phyloP scores from a whole-genome alignment of 2,329 filamentous ascomycete genomes.

The Cordyceps fumosorosea region DNA sequence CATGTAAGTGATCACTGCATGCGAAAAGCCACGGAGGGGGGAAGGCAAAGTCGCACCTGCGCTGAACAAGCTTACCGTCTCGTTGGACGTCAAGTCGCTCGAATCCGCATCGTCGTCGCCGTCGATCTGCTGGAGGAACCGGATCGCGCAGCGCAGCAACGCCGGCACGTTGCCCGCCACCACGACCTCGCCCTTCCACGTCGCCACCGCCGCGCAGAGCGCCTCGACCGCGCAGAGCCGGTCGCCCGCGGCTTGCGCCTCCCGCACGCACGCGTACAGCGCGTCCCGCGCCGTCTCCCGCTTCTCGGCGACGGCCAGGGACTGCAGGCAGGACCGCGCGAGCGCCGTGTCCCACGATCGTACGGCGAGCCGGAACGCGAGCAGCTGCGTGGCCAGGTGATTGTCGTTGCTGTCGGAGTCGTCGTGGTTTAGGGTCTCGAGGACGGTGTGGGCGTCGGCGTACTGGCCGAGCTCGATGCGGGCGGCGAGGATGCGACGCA shows the following conservation, averaged over 20 bases:
- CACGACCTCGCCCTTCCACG: constrained; percentile 15
- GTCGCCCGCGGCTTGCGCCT: constrained; percentile 62
- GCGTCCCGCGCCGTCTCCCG: constrained; percentile 45
- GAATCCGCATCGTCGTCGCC: constrained; percentile 24
- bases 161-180: constrained; percentile 28
- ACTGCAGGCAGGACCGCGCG: constrained; percentile 58
- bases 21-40: neutral
- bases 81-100: neutral
- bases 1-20: neutral
- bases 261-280: constrained; percentile 73
- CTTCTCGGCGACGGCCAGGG: constrained; percentile 46
- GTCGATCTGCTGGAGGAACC: constrained; percentile 33
- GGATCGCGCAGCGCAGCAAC: constrained; percentile 44
- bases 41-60: neutral
- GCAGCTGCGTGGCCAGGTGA: constrained; percentile 61
- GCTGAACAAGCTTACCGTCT: neutral
- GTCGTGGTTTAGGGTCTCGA: constrained; percentile 43
- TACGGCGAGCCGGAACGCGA: constrained; percentile 69
- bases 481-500: constrained; percentile 67
- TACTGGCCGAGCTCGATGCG: constrained; percentile 43
- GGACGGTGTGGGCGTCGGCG: constrained; percentile 28
- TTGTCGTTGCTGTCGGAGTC: constrained; percentile 34
- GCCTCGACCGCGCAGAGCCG: constrained; percentile 45
- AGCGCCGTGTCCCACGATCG: constrained; percentile 48
- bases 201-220: constrained; percentile 28